Evolutionary conservation across 345 rosid species (phyloP).

Genomic region (Corchorus olitorius): DNA sequence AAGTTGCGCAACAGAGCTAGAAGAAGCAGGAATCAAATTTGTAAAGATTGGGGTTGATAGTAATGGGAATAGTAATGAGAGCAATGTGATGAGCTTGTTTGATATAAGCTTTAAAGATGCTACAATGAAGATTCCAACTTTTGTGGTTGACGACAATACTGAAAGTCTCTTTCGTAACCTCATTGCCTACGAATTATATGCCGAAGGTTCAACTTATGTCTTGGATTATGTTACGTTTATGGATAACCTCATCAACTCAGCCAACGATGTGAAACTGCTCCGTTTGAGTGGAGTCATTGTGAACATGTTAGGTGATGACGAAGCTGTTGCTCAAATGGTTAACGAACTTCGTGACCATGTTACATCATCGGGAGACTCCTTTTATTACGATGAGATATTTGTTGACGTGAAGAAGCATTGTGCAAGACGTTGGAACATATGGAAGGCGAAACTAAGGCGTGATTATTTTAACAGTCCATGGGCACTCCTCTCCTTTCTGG

Average conservation of each 20-base stretch:
- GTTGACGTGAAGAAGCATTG: slow-evolving; percentile 9
- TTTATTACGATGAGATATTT: background rate
- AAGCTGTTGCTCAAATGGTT: slow-evolving; percentile 23
- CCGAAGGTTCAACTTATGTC: background rate
- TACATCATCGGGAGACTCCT: background rate
- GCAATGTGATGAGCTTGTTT: background rate
- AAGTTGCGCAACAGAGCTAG: background rate
- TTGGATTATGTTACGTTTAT: slow-evolving; percentile 19
- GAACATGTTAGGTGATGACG: slow-evolving; percentile 25
- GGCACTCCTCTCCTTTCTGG: background rate
- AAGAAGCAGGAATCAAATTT: background rate
- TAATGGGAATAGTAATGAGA: too few species aligned
- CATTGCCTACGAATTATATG: background rate
- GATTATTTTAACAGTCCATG: slow-evolving; percentile 9
- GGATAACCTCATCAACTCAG: slow-evolving; percentile 26
- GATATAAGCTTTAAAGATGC: slow-evolving; percentile 28
- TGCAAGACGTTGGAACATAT: background rate
- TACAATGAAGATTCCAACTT: slow-evolving; percentile 25
- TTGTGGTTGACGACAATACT: slow-evolving; percentile 27
- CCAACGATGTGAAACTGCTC: slow-evolving; percentile 28
- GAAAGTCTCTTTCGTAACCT: slow-evolving; percentile 33
- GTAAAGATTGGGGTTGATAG: too few species aligned
- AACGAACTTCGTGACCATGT: slow-evolving; percentile 14
- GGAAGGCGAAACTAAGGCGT: slow-evolving; percentile 18
- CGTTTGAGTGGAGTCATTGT: slow-evolving; percentile 12